These are phyloP conservation scores for Ephemerocybe angulata DNA, from an alignment of 768 basidiomycete species.

Conservation along the genomic window DNA sequence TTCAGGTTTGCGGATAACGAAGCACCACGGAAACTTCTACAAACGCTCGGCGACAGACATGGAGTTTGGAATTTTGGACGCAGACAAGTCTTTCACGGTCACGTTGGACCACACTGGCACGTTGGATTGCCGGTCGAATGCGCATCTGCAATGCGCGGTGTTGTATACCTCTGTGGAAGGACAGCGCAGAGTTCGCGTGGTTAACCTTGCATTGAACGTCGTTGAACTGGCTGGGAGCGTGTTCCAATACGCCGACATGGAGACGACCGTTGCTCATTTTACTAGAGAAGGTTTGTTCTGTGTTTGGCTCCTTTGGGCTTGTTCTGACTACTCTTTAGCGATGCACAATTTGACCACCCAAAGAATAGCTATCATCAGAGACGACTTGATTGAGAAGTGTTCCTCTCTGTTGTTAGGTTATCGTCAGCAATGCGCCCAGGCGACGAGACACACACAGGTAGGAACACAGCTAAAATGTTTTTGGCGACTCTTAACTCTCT, in stretches of 20 bases:
- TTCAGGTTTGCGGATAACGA: constrained; percentile 62
- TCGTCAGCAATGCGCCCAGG: constrained; percentile 80
- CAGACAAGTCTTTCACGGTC: constrained; percentile 76
- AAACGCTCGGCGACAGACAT: constrained; percentile 67
- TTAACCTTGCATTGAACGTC: constrained; percentile 82
- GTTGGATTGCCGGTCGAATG: constrained; percentile 68
- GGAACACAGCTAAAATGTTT: constrained; percentile 13
- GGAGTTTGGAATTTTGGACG: constrained; percentile 74
- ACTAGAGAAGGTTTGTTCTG: constrained; percentile 66
- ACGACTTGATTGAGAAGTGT: constrained; percentile 80
- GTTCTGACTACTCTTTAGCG: constrained; percentile 41
- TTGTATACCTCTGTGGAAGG: constrained; percentile 81
- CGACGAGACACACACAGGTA: constrained; percentile 77
- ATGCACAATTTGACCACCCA: constrained; percentile 58
- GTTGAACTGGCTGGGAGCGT: constrained; percentile 85
- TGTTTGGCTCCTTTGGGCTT: not conserved
- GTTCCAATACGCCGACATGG: constrained; percentile 89
- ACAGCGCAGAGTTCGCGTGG: constrained; percentile 75
- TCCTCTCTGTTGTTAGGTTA: constrained; percentile 82
- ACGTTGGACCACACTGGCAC: constrained; percentile 67
- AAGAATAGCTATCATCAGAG: constrained; percentile 72
- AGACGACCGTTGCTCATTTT: constrained; percentile 70
- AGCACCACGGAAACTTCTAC: constrained; percentile 73
- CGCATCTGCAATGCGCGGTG: constrained; percentile 81
- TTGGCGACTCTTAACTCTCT: constrained; percentile 1